Percentiles rank a stretch among this genome's conserved stretches.
Conservation (phyloP, 257 asterid genomes). For the Solanum chiquidenum region DNA sequence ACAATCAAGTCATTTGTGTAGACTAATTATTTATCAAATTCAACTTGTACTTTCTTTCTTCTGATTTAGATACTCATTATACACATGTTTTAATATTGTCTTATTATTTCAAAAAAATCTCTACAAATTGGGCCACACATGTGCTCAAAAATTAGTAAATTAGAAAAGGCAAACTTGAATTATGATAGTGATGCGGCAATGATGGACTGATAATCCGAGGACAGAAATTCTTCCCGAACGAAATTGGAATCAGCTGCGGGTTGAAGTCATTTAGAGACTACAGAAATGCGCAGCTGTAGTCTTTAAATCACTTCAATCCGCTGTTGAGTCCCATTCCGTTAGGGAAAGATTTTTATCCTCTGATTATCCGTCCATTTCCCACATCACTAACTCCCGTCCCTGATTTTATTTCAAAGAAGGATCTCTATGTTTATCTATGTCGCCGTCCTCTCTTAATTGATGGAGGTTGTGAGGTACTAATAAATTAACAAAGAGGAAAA, state of each 20-base stretch:
- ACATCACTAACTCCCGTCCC: not conserved
- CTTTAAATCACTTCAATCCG: not conserved
- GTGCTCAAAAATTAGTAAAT: no score
- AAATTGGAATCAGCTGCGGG: not conserved
- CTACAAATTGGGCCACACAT: no score
- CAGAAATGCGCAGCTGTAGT: not conserved
- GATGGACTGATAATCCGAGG: not conserved
- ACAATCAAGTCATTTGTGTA: no score
- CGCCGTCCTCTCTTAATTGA: not conserved
- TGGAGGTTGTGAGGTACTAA: not conserved
- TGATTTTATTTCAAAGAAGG: not conserved
- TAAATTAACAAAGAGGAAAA: not conserved
- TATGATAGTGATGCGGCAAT: not conserved
- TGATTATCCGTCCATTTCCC: not conserved
- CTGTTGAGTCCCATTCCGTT: not conserved
- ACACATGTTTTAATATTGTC: no score
- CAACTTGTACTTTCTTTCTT: no score
- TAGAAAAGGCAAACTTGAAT: not conserved
- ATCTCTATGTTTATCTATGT: not conserved
- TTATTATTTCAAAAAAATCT: no score
- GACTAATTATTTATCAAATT: no score
- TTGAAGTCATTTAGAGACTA: not conserved
- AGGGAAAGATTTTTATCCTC: not conserved
- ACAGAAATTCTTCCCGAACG: not conserved
- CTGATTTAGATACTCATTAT: no score